Conservation (phyloP, 805 yeast genomes). For the Yamadazyma nakazawae region DNA sequence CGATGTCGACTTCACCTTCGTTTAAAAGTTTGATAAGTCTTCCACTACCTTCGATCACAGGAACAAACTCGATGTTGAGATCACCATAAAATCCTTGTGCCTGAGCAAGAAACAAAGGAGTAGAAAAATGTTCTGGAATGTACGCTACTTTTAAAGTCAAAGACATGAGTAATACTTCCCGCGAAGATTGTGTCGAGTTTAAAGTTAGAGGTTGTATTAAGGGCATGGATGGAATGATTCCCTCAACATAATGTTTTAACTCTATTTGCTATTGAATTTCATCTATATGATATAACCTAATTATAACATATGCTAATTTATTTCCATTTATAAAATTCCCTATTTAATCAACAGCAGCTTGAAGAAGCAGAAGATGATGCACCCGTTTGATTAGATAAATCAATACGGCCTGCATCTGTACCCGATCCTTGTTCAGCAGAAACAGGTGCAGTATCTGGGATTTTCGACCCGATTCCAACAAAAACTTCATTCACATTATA, state of each 20-base stretch:
- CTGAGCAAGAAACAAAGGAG: constrained; percentile 76
- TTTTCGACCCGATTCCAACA: constrained; percentile 81
- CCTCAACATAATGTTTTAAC: no score
- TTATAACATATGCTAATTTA: not conserved
- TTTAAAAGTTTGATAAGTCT: constrained; percentile 74
- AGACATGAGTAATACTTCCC: not conserved
- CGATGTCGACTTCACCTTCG: constrained; percentile 64
- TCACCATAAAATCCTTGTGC: constrained; percentile 52
- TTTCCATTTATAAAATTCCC: not conserved
- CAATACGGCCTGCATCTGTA: constrained; percentile 33
- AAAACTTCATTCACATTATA: constrained; percentile 89
- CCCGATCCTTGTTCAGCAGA: constrained; percentile 1
- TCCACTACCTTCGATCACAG: constrained; percentile 86
- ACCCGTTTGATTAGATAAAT: constrained; percentile 23
- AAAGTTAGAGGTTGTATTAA: not conserved
- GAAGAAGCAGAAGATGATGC: constrained; percentile 3
- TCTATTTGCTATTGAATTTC: no score
- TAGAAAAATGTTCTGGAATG: constrained; percentile 89
- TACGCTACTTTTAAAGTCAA: constrained; percentile 59
- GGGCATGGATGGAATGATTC: no score
- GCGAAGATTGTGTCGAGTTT: not conserved
- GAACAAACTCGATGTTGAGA: constrained; percentile 57
- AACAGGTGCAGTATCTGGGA: constrained; percentile 46
- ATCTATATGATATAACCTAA: not conserved
- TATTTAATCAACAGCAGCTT: constrained; percentile 9